Evolutionary conservation across 352 stramenopile genomes (phyloP), one percentile per base, ranked within the genome.

Genomic region (Globisporangium carolinianum): DNA sequence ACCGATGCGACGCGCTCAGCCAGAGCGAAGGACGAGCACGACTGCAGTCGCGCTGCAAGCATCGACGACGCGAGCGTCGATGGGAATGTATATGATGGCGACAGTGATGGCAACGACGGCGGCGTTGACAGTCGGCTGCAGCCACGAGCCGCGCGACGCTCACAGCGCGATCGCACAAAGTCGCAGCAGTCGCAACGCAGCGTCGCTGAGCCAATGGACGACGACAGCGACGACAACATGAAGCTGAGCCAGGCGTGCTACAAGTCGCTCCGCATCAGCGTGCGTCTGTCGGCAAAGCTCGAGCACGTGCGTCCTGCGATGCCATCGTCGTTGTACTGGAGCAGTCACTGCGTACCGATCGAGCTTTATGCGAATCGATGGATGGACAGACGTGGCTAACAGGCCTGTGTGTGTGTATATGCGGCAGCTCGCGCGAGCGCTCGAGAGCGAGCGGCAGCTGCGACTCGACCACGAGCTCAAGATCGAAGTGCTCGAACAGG

Each of bases 201-300:
- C 14, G 17, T 49, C 0, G 3, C 43, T n/a, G 9, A 38, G 0
- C 2, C 5, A 4, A 43, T 5, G 1, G 9, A 32, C 51, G 36
- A 52, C n/a, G 41, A 51, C 0, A 8, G 46, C 5, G 57, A 75
- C 14, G n/a, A 52, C 3, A 55, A 73, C 14, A 41, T 37, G 4
- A 45, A 59, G 41, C 62, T 79, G 35, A 66, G 68, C 41, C 58
- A 73, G 15, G 61, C 75, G 10, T 79, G 71, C 36, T 79, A 70
- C 55, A 79, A 74, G 54, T 79, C 71, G 4, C 57, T 76, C 32
- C 55, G 62, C 41, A 69, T 79, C 32, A 66, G 71, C 4, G 47
- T 75, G 15, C 49, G 68, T 0, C 42, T 79, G 37, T 41, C 68
- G 15, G 58, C 52, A 18, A 75, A 67, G 51, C 57, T 79, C 53